Conservation (phyloP, 345 rosid genomes). For the Conringia planisiliqua region DNA sequence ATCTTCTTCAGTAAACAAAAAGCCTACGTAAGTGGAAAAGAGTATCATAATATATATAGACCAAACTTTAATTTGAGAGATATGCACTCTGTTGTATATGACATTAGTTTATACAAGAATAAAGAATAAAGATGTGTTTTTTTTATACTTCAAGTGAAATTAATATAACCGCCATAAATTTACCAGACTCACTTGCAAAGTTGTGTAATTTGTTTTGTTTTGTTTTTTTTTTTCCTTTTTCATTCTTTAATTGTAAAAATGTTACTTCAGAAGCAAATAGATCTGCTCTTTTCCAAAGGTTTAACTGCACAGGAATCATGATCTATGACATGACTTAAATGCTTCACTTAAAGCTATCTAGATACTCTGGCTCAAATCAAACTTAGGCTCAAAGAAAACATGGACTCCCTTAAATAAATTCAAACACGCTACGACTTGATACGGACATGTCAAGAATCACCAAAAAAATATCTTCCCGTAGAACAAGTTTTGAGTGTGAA, state of each 20-base stretch:
- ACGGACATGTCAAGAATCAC: too few relatives aligned
- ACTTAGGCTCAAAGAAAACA: too few relatives aligned
- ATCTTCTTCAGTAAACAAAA: constrained; percentile 25
- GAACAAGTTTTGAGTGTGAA: too few relatives aligned
- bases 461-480: too few relatives aligned
- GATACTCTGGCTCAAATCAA: too few relatives aligned
- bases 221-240: neutral
- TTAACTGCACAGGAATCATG: constrained; percentile 60
- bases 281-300: constrained; percentile 47
- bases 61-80: neutral
- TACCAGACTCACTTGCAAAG: neutral
- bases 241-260: neutral
- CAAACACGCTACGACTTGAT: too few relatives aligned
- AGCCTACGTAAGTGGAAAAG: constrained; percentile 4
- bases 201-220: neutral
- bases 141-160: neutral
- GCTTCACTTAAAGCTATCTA: constrained; percentile 13
- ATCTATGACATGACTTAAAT: constrained; percentile 59
- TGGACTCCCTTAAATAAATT: too few relatives aligned
- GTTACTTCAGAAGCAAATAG: constrained; percentile 49
- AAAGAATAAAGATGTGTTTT: constrained; percentile 17
- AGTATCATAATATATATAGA: neutral
- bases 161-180: too few relatives aligned
- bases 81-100: constrained; percentile 21
- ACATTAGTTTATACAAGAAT: constrained; percentile 12